These are phyloP conservation scores for Botrytis porri DNA, from an alignment of 2,329 filamentous ascomycete genomes.

Conservation along the genomic window DNA sequence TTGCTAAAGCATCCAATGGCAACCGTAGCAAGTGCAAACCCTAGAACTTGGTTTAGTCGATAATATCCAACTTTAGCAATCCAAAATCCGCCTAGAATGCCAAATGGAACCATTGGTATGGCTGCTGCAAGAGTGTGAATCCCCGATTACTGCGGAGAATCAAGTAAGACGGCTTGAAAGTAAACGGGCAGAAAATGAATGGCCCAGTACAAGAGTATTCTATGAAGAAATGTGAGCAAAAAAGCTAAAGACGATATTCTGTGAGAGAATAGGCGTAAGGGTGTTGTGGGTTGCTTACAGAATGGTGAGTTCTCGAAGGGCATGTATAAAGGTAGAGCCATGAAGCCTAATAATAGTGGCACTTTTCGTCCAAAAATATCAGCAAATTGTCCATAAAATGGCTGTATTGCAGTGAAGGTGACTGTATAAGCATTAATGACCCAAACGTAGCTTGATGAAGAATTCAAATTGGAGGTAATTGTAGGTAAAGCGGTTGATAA, in stretches of 20 bases:
- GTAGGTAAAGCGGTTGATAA: conserved; percentile 14
- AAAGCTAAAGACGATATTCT: conserved; percentile 27
- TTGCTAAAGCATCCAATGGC: neutral
- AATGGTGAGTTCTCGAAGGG: conserved; percentile 7
- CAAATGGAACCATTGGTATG: neutral
- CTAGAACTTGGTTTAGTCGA: neutral
- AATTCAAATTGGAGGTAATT: neutral
- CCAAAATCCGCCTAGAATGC: neutral
- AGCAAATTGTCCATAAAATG: conserved; percentile 45
- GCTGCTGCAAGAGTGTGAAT: conserved; percentile 6
- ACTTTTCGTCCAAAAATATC: conserved; percentile 51
- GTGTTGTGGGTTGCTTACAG: conserved; percentile 19
- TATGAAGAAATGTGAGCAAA: conserved; percentile 41
- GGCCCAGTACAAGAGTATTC: conserved; percentile 40
- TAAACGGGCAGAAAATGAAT: conserved; percentile 47
- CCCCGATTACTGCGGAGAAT: conserved; percentile 38
- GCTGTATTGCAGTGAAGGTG: conserved; percentile 14
- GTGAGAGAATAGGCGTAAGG: conserved; percentile 16
- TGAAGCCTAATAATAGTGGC: conserved; percentile 32
- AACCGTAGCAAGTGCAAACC: neutral
- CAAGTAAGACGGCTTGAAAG: conserved; percentile 46
- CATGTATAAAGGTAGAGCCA: conserved; percentile 39
- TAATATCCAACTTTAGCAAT: neutral
- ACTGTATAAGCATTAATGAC: conserved; percentile 17
- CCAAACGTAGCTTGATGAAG: conserved; percentile 17